Evolutionary conservation across 352 stramenopile genomes (phyloP).

Genomic region (Phytopythium vexans): DNA sequence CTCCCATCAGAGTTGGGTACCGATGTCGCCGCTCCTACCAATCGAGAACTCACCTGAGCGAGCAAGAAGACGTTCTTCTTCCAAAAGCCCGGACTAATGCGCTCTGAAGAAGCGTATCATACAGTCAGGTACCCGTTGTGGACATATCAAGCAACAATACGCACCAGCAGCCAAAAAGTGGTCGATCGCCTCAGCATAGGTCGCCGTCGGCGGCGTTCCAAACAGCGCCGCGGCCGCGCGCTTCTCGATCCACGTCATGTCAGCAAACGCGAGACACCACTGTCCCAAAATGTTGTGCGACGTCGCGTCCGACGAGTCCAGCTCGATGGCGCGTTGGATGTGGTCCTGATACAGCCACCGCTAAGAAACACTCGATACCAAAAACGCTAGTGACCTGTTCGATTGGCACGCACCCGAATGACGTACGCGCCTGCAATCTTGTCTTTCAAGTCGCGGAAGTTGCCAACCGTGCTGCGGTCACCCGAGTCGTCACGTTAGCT

Average conservation of each 20-base stretch:
- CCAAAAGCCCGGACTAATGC: constrained; percentile 64
- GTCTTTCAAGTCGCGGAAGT: constrained; percentile 60
- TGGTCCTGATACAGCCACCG: constrained; percentile 30
- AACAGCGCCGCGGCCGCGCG: constrained; percentile 63
- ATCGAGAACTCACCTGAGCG: constrained; percentile 27
- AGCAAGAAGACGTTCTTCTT: constrained; percentile 77
- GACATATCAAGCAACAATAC: background rate
- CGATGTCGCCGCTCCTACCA: background rate
- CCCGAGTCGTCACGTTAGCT: background rate
- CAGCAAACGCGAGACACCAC: constrained; percentile 76
- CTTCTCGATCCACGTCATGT: constrained; percentile 79
- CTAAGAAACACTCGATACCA: background rate
- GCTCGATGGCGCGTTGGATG: constrained; percentile 64
- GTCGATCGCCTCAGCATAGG: constrained; percentile 60
- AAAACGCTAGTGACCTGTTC: background rate
- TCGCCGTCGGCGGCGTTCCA: constrained; percentile 45
- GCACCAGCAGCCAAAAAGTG: constrained; percentile 55
- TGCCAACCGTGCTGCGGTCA: constrained; percentile 37
- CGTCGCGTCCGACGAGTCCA: constrained; percentile 58
- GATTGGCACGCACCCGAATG: constrained; percentile 38
- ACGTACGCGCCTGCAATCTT: constrained; percentile 69
- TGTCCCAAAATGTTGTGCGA: constrained; percentile 71
- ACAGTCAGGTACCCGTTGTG: background rate
- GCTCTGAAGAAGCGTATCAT: constrained; percentile 28
- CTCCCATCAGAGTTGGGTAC: no score